Base-by-base conservation (phyloP, 495 filamentous ascomycete genomes). In the Penicillium lividum region DNA sequence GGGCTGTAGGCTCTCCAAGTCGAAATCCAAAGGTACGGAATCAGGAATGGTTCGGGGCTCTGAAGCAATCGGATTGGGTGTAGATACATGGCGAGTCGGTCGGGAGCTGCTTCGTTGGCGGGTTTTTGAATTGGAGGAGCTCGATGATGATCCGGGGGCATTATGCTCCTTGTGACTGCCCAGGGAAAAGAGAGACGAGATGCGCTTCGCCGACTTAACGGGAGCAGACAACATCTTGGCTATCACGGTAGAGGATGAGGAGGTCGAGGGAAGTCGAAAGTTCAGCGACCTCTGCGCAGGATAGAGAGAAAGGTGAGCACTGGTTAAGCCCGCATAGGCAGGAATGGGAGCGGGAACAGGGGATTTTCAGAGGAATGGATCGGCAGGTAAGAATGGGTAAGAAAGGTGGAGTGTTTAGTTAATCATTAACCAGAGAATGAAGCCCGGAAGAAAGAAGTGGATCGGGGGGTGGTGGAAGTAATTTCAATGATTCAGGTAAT, bases 151-250 rank as follows among this genome's bases (percentile, higher is more conserved):
- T 3, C 43, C 40, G 25, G 44, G 33, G 10, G 56, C 64, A 47
- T 58, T 65, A 4, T 71, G 65, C 45, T 80, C 74, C 59, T 72
- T 73, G 45, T 73, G 67, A 7, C 71, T 71, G 8, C 75, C 68
- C 62, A 79, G 51, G 30, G 76, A 77, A 54, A 80, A 78, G 31
- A 80, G 72, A 40, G 77, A 80, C 10, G 76, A 79, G 51, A 80
- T 78, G 59, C 77, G 77, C 71, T 78, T 77, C 58, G 77, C 76
- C 61, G 76, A 76, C 63, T 78, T 80, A 59, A 74, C 73, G 50
- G 76, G 77, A 73, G 73, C 76, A 29, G 76, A 79, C 64, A 79
- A 67, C 76, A 80, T 80, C 53, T 59, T 75, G 30, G 30, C 3
- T 44, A 13, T 40, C 38, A 38, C 34, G 34, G 8, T 40, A 40